These are phyloP conservation scores for Basidiobolus meristosporus DNA, from an alignment of 371 early-diverging fungal genomes.

Conservation along the genomic window DNA sequence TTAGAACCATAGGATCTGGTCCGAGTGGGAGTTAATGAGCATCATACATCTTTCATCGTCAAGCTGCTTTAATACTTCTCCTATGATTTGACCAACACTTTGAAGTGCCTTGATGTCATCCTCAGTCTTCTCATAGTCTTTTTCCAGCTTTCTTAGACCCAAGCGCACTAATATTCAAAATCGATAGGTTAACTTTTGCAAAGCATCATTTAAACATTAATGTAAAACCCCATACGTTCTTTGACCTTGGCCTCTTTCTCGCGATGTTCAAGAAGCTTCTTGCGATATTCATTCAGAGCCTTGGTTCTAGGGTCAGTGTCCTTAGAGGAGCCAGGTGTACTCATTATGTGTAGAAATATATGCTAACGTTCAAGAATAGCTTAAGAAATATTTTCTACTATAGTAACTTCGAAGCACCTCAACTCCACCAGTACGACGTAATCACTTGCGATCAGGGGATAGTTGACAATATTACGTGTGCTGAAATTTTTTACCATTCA, in stretches of 20 bases:
- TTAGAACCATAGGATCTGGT: background rate
- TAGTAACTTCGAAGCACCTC: too few relatives aligned
- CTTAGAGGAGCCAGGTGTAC: background rate
- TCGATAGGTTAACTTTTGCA: background rate
- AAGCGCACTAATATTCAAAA: constrained; percentile 59
- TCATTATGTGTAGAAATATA: too few relatives aligned
- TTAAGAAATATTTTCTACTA: too few relatives aligned
- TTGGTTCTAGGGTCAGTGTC: constrained; percentile 29
- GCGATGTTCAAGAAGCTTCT: constrained; percentile 77
- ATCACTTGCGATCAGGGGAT: too few relatives aligned
- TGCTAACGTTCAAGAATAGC: too few relatives aligned
- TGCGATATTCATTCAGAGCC: constrained; percentile 70
- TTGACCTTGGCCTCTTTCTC: constrained; percentile 88
- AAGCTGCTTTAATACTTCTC: constrained; percentile 96
- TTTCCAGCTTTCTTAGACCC: constrained; percentile 63
- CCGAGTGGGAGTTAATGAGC: too few relatives aligned
- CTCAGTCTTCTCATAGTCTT: constrained; percentile 89
- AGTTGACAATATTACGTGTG: too few relatives aligned
- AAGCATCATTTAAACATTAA: background rate
- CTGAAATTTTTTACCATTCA: too few relatives aligned
- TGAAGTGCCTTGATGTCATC: constrained; percentile 97
- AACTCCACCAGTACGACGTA: too few relatives aligned
- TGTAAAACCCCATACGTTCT: constrained; percentile 37
- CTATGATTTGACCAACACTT: constrained; percentile 98
- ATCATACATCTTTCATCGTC: constrained; percentile 88